Evolutionary conservation across 176 grass and related monocot species (phyloP).

Genomic region (Rhynchospora tenuis): DNA sequence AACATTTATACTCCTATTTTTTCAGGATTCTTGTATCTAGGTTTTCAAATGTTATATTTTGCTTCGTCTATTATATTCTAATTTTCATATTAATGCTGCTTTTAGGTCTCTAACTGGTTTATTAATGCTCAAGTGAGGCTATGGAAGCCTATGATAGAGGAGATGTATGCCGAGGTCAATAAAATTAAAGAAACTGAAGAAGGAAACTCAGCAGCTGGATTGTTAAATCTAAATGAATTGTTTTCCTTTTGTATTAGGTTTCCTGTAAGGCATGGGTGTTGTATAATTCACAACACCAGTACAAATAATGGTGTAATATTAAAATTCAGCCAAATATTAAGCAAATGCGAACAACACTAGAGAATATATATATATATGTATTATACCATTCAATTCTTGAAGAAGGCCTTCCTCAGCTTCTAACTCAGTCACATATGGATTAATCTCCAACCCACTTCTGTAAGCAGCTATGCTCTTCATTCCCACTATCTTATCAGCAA

Average conservation of each 20-base stretch:
- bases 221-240: conserved; percentile 13
- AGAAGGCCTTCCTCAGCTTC: conserved; percentile 81
- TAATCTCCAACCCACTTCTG: conserved; percentile 81
- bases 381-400: conserved; percentile 69
- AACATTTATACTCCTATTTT: background rate
- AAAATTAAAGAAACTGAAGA: conserved; percentile 28
- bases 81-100: background rate
- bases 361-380: too few species aligned
- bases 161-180: conserved; percentile 65
- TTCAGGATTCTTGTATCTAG: background rate
- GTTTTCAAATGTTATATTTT: background rate
- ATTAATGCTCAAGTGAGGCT: conserved; percentile 75
- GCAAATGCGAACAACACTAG: too few species aligned
- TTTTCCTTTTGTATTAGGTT: background rate
- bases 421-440: conserved; percentile 54
- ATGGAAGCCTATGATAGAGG: conserved; percentile 92
- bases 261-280: background rate
- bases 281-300: background rate
- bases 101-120: conserved; percentile 91
- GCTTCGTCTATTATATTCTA: background rate
- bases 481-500: conserved; percentile 60
- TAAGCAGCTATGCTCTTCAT: conserved; percentile 96
- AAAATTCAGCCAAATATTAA: too few species aligned
- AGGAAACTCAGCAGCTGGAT: conserved; percentile 4
- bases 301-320: too few species aligned